Evolutionary conservation across 2,329 filamentous ascomycete genomes (phyloP).

Genomic region (Uncinocarpus reesii): DNA sequence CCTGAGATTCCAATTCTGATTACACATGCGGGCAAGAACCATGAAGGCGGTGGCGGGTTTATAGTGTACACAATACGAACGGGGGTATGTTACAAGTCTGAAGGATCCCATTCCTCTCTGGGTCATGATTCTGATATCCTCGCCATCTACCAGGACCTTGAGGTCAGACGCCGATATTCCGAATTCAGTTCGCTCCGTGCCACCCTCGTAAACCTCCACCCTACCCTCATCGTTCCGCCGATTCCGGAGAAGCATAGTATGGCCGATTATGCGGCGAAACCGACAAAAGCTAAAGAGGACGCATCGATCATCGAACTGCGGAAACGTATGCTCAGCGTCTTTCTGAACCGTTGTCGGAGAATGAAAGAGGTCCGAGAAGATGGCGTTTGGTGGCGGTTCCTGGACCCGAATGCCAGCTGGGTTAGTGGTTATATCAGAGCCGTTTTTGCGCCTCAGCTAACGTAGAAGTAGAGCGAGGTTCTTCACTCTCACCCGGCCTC

Average conservation of each 20-base stretch:
- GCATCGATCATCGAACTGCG: slow-evolving; percentile 91
- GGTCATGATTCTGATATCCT: not conserved
- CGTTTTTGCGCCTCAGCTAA: not conserved
- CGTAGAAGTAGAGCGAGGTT: slow-evolving; percentile 65
- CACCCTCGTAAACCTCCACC: slow-evolving; percentile 81
- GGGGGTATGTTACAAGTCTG: slow-evolving; percentile 52
- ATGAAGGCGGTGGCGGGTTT: slow-evolving; percentile 80
- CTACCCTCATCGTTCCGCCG: slow-evolving; percentile 87
- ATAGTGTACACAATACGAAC: slow-evolving; percentile 97
- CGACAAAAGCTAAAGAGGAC: slow-evolving; percentile 96
- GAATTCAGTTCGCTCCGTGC: slow-evolving; percentile 88
- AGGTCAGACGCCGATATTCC: slow-evolving; percentile 89
- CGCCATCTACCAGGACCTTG: slow-evolving; percentile 59
- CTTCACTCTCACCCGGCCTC: slow-evolving; percentile 80
- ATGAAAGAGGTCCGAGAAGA: slow-evolving; percentile 91
- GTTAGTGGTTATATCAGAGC: slow-evolving; percentile 37
- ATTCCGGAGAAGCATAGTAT: slow-evolving; percentile 99
- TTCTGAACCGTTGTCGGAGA: slow-evolving; percentile 80
- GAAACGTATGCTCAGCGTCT: slow-evolving; percentile 94
- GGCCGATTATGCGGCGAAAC: slow-evolving; percentile 96
- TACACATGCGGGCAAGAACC: slow-evolving; percentile 88
- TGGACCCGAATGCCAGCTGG: slow-evolving; percentile 98
- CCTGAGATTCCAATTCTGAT: slow-evolving; percentile 83
- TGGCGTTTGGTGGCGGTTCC: slow-evolving; percentile 93
- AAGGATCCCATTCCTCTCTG: not conserved